Evolutionary conservation across 305 asterid genomes (phyloP).

Genomic region (Solanum hybrid): DNA sequence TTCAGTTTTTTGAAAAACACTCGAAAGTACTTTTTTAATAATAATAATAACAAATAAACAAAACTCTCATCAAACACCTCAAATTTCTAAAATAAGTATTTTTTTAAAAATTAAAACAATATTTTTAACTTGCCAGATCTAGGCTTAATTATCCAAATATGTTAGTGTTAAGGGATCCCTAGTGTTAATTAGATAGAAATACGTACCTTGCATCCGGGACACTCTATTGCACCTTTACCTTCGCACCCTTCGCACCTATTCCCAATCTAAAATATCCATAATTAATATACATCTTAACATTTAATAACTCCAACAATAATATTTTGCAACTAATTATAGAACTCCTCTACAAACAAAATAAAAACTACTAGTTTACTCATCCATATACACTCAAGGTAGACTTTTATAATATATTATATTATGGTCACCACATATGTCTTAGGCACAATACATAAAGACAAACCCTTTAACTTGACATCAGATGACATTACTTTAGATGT

Average conservation of each 20-base stretch:
- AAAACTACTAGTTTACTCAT: neutral
- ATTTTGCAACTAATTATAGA: neutral
- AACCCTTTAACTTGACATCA: neutral
- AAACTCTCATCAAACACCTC: neutral
- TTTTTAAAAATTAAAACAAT: neutral
- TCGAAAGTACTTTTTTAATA: neutral
- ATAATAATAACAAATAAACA: neutral
- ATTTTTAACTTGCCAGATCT: neutral
- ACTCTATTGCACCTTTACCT: conserved; percentile 75
- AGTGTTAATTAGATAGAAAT: neutral
- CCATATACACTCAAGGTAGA: neutral
- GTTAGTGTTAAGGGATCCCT: neutral
- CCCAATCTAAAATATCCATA: conserved; percentile 27
- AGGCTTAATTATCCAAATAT: neutral
- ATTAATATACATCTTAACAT: neutral
- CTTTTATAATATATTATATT: neutral
- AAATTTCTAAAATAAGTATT: neutral
- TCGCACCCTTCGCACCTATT: conserved; percentile 48
- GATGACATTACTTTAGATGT: no score
- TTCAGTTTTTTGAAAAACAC: neutral
- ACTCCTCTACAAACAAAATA: neutral
- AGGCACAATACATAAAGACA: neutral
- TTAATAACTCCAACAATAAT: neutral
- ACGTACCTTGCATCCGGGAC: conserved; percentile 72
- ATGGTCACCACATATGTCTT: neutral